Percentiles rank a stretch among this genome's conserved stretches.
These are phyloP conservation scores for grape (Vitis vinifera) DNA, from an alignment of 164 flowering plant genomes.

Conservation along the genomic window DNA sequence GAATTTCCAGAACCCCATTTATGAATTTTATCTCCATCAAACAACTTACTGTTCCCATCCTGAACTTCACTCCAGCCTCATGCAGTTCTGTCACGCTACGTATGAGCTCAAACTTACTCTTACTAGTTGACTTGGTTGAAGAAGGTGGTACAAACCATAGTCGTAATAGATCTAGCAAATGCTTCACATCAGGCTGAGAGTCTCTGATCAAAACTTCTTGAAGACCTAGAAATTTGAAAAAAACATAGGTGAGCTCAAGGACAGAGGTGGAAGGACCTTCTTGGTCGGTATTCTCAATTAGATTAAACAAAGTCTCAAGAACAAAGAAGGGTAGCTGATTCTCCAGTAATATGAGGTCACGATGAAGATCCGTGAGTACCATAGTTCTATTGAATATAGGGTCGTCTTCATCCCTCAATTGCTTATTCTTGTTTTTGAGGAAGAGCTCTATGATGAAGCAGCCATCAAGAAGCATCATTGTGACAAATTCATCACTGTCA, in stretches of 20 bases:
- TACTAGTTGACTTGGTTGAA: not conserved
- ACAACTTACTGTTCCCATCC: not conserved
- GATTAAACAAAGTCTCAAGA: not conserved
- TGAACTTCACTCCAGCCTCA: conserved; percentile 21
- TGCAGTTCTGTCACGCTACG: conserved; percentile 2
- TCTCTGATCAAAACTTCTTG: not conserved
- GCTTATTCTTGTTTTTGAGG: conserved; percentile 3
- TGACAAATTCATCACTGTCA: conserved; percentile 1
- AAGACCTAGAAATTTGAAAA: not conserved
- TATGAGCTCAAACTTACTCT: conserved; percentile 1
- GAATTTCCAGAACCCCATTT: conserved; percentile 22
- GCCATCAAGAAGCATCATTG: conserved; percentile 13
- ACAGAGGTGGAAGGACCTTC: not conserved
- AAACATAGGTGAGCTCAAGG: conserved; percentile 3
- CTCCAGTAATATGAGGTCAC: conserved; percentile 4
- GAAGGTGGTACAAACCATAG: conserved; percentile 1
- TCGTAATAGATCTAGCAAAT: conserved; percentile 9
- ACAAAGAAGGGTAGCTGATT: conserved; percentile 14
- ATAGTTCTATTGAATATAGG: not conserved
- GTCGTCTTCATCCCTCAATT: not conserved
- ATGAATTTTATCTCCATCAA: conserved; percentile 13
- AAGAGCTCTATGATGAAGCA: conserved; percentile 11
- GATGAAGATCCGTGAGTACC: not conserved
- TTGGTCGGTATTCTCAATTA: not conserved
- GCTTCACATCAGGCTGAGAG: not conserved